These are phyloP conservation scores for Ophiostoma ulmi DNA, from an alignment of 2,329 filamentous ascomycete species.

Conservation along the genomic window DNA sequence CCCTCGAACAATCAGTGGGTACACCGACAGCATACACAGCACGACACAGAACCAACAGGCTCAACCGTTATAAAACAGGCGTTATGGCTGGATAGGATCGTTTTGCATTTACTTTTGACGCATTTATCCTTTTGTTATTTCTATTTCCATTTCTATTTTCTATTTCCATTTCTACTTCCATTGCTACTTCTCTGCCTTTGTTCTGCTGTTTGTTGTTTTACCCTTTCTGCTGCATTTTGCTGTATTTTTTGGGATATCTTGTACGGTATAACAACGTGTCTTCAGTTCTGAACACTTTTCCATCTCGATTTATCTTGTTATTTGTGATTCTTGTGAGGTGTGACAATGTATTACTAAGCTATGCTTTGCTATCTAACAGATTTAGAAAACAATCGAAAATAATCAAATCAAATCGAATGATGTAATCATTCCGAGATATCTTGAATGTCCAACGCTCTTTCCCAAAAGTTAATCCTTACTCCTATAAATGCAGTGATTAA, in stretches of 20 bases:
- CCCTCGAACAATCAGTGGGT: not conserved
- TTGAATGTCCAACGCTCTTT: slow-evolving; percentile 2
- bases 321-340: not conserved
- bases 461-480: not conserved
- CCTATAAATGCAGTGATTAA: slow-evolving; percentile 9
- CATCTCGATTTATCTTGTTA: not conserved
- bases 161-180: not conserved
- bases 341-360: slow-evolving; percentile 5
- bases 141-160: not conserved
- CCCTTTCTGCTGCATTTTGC: not conserved
- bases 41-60: slow-evolving; percentile 15
- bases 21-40: slow-evolving; percentile 3
- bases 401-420: not conserved
- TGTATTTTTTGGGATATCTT: slow-evolving; percentile 11
- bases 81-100: slow-evolving; percentile 24
- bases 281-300: not conserved
- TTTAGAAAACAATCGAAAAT: not conserved
- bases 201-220: not conserved
- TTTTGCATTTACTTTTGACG: slow-evolving; percentile 3
- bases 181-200: not conserved
- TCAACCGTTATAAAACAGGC: slow-evolving; percentile 15
- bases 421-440: not conserved
- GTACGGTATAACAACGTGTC: slow-evolving; percentile 9
- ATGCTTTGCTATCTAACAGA: slow-evolving; percentile 6
- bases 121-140: not conserved